Evolutionary conservation across 371 early-diverging fungal species (phyloP).

Genomic region (Apophysomyces ossiformis): DNA sequence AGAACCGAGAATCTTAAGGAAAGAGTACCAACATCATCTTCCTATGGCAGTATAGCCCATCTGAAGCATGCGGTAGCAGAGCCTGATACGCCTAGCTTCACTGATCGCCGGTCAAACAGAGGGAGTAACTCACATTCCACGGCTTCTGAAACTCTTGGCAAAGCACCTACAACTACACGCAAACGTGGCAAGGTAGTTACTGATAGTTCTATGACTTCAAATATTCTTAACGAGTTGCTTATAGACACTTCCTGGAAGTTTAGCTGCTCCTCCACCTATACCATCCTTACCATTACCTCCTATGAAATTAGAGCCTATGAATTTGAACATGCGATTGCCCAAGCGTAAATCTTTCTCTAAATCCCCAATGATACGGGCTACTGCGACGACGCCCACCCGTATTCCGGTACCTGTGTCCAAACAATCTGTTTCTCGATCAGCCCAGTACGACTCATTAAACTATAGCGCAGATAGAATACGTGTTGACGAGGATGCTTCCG

Average conservation of each 20-base stretch:
- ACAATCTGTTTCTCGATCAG: slow-evolving; percentile 20
- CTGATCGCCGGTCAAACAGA: slow-evolving; percentile 2
- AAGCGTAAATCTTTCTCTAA: slow-evolving; percentile 16
- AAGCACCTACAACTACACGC: not conserved
- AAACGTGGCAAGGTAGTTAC: slow-evolving; percentile 51
- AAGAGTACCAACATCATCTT: slow-evolving; percentile 42
- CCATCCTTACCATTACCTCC: slow-evolving; percentile 49
- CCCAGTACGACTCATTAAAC: not conserved
- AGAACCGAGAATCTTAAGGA: slow-evolving; percentile 49
- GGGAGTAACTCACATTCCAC: slow-evolving; percentile 1
- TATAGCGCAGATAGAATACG: slow-evolving; percentile 16
- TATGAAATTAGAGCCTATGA: slow-evolving; percentile 54
- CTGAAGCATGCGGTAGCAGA: slow-evolving; percentile 33
- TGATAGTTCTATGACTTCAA: not conserved
- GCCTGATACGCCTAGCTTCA: slow-evolving; percentile 19
- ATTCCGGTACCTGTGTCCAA: slow-evolving; percentile 21
- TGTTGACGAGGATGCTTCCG: slow-evolving; percentile 26
- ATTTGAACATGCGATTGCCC: slow-evolving; percentile 30
- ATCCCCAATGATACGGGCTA: slow-evolving; percentile 28
- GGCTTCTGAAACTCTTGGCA: slow-evolving; percentile 7
- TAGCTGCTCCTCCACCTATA: slow-evolving; percentile 51
- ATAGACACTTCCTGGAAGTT: slow-evolving; percentile 54
- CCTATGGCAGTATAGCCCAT: slow-evolving; percentile 24
- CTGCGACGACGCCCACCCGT: slow-evolving; percentile 27
- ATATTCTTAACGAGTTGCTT: slow-evolving; percentile 1